Conservation (phyloP, 2,329 filamentous ascomycete genomes). For the Emericellopsis cladophorae region DNA sequence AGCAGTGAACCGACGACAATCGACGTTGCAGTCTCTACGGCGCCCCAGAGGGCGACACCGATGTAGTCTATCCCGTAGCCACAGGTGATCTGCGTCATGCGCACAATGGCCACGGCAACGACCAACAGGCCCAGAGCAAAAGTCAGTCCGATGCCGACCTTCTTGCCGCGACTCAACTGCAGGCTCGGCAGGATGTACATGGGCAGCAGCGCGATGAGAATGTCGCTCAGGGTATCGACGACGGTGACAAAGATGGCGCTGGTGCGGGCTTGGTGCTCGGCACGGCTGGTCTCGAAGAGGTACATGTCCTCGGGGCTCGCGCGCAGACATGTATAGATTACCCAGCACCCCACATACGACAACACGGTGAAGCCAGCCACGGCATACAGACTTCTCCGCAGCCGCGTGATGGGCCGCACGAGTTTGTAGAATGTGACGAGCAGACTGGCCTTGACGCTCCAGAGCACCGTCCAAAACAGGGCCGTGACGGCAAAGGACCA, state of each 20-base stretch:
- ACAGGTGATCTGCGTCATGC: conserved; percentile 8
- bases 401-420: conserved; percentile 5
- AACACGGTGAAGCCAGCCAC: conserved; percentile 8
- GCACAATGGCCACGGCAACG: conserved; percentile 6
- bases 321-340: conserved; percentile 5
- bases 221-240: not conserved
- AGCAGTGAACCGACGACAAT: conserved; percentile 9
- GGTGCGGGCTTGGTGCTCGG: not conserved
- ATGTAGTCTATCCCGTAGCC: conserved; percentile 6
- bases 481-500: conserved; percentile 10
- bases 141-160: not conserved
- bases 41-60: conserved; percentile 13
- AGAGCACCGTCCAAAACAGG: conserved; percentile 10
- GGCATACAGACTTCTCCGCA: conserved; percentile 7
- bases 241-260: not conserved
- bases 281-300: not conserved
- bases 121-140: not conserved
- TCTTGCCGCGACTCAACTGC: not conserved
- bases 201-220: not conserved
- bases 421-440: conserved; percentile 8
- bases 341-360: conserved; percentile 8
- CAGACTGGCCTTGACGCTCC: conserved; percentile 11
- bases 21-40: conserved; percentile 10
- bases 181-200: not conserved
- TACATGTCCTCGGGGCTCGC: conserved; percentile 5